These are phyloP conservation scores for Aspergillus pseudotamarii DNA, from an alignment of 2,329 filamentous ascomycete species.

Conservation along the genomic window DNA sequence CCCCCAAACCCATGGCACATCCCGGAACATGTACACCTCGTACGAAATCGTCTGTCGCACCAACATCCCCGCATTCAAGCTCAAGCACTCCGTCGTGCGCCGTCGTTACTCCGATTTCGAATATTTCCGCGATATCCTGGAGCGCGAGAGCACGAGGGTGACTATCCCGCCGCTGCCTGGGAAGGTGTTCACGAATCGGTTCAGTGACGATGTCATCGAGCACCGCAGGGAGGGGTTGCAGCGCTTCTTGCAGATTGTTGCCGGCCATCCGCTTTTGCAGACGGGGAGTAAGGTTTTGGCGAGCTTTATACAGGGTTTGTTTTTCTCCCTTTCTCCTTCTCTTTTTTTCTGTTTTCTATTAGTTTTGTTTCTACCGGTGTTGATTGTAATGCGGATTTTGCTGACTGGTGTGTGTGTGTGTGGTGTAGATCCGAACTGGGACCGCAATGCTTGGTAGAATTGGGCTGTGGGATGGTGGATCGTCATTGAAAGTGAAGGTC, in stretches of 20 bases:
- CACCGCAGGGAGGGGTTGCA: constrained; percentile 87
- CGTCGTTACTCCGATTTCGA: constrained; percentile 98
- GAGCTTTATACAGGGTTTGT: constrained; percentile 89
- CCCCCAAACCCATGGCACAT: constrained; percentile 91
- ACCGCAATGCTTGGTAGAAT: constrained; percentile 78
- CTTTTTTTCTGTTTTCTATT: background rate
- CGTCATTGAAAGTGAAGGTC: background rate
- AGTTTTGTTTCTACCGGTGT: background rate
- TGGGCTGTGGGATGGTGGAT: background rate
- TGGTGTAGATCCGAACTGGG: constrained; percentile 66
- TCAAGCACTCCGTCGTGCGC: constrained; percentile 83
- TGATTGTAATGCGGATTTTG: background rate
- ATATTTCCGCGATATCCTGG: constrained; percentile 96
- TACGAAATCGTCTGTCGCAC: constrained; percentile 98
- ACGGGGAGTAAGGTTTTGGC: constrained; percentile 96
- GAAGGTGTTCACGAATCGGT: constrained; percentile 97
- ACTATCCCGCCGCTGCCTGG: constrained; percentile 94
- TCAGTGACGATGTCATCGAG: constrained; percentile 98
- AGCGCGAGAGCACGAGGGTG: constrained; percentile 90
- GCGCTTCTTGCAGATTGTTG: constrained; percentile 95
- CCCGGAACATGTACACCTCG: constrained; percentile 95
- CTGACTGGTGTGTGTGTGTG: constrained; percentile 21
- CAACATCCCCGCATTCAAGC: constrained; percentile 98
- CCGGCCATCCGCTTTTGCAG: constrained; percentile 93
- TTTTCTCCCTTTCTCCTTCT: background rate